These are phyloP conservation scores for Hypsizygus marmoreus DNA, from an alignment of 768 basidiomycete genomes.

Conservation along the genomic window DNA sequence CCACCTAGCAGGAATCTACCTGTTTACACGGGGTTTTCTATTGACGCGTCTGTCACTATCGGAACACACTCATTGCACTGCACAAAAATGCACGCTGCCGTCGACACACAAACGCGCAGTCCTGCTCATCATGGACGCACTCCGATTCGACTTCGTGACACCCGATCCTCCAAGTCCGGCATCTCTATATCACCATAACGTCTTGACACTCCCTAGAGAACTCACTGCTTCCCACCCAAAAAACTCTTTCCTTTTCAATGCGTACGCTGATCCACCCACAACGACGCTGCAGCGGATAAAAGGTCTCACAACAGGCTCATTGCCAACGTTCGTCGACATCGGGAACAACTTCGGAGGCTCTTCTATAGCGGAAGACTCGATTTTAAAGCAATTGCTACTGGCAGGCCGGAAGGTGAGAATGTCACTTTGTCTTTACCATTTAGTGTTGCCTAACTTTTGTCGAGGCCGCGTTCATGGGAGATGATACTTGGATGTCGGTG, in stretches of 20 bases:
- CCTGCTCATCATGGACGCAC: slow-evolving; percentile 85
- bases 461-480: slow-evolving; percentile 89
- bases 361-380: slow-evolving; percentile 84
- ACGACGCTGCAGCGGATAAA: slow-evolving; percentile 95
- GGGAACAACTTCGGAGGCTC: slow-evolving; percentile 91
- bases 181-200: slow-evolving; percentile 77
- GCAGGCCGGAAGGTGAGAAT: slow-evolving; percentile 61
- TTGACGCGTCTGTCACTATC: slow-evolving; percentile 75
- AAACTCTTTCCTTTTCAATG: slow-evolving; percentile 85
- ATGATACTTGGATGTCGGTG: slow-evolving; percentile 94
- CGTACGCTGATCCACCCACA: slow-evolving; percentile 93
- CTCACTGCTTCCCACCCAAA: slow-evolving; percentile 64
- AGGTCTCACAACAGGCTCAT: slow-evolving; percentile 89
- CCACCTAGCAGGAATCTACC: slow-evolving; percentile 79
- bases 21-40: slow-evolving; percentile 92
- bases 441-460: slow-evolving; percentile 16
- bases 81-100: slow-evolving; percentile 43
- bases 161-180: slow-evolving; percentile 62
- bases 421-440: background rate
- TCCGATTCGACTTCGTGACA: slow-evolving; percentile 92
- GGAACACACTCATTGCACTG: slow-evolving; percentile 46
- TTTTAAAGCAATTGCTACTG: slow-evolving; percentile 68
- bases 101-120: slow-evolving; percentile 81
- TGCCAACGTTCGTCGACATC: slow-evolving; percentile 95
- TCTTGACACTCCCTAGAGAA: slow-evolving; percentile 77